phyloP scores from a whole-genome alignment of 73 alveolate species.

The Blepharisma stoltei region DNA sequence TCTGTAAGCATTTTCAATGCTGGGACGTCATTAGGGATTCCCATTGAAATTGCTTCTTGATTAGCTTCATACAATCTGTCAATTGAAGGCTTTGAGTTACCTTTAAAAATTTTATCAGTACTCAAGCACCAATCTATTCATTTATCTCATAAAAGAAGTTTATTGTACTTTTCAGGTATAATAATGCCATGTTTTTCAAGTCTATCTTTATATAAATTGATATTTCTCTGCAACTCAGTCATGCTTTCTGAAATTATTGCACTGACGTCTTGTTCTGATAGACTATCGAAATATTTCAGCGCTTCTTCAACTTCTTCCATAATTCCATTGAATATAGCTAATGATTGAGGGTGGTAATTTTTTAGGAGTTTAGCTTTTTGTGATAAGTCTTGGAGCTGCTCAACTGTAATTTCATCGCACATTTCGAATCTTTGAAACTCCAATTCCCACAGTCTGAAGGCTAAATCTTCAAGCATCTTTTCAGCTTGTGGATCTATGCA shows the following conservation, averaged over 20 bases:
- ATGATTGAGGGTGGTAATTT: neutral
- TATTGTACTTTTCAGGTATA: conserved; percentile 21
- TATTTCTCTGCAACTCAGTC: neutral
- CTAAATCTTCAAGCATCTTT: conserved; percentile 1
- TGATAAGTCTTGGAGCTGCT: conserved; percentile 4
- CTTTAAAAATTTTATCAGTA: neutral
- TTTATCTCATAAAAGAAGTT: conserved; percentile 6
- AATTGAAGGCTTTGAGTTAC: neutral
- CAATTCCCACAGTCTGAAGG: conserved; percentile 18
- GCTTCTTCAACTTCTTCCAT: neutral
- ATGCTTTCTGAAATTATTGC: neutral
- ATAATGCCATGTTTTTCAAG: conserved; percentile 1
- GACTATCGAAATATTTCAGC: neutral
- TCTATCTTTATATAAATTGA: neutral
- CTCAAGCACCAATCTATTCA: conserved; percentile 28
- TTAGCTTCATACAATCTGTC: conserved; percentile 14
- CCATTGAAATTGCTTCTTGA: conserved; percentile 9
- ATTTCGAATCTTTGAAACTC: neutral
- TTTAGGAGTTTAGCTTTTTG: neutral
- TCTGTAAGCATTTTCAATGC: neutral
- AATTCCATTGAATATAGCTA: neutral
- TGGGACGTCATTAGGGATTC: neutral
- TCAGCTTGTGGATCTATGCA: conserved; percentile 8
- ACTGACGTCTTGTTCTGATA: neutral
- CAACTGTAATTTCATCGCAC: conserved; percentile 16